phyloP scores from a whole-genome alignment of 129 eudicot genomes.

The Silybum marianum region DNA sequence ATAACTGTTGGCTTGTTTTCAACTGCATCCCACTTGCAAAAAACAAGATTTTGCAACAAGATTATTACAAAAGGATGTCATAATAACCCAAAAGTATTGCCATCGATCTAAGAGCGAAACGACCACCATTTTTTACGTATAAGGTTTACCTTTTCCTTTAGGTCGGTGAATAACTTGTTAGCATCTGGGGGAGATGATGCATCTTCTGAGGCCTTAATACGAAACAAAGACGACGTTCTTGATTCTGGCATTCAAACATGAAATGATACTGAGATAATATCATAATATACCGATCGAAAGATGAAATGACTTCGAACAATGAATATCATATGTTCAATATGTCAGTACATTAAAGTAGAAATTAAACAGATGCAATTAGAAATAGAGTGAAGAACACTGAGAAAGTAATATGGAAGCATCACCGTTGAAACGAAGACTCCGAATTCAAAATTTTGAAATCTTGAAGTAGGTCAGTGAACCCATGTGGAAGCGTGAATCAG shows the following conservation, averaged over 20 bases:
- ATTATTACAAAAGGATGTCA: background rate
- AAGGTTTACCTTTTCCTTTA: constrained; percentile 72
- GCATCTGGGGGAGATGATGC: constrained; percentile 56
- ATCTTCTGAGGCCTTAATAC: constrained; percentile 82
- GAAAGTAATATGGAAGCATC: too few species aligned
- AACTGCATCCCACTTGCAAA: constrained; percentile 86
- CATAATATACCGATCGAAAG: background rate
- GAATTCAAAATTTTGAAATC: too few species aligned
- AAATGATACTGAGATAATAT: background rate
- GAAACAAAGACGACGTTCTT: constrained; percentile 51
- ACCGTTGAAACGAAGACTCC: too few species aligned
- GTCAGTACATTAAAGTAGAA: too few species aligned
- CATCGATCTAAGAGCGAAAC: background rate
- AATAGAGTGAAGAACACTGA: too few species aligned
- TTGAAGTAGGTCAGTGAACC: too few species aligned
- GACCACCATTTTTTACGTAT: background rate
- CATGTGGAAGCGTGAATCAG: too few species aligned
- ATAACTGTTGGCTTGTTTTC: constrained; percentile 90
- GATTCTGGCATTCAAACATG: constrained; percentile 43
- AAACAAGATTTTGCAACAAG: constrained; percentile 3
- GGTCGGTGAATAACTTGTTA: constrained; percentile 58
- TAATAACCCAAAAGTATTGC: background rate
- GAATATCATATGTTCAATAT: background rate
- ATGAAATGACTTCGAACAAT: background rate
- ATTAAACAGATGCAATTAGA: too few species aligned